These are phyloP conservation scores for Arabis hirsuta DNA, from an alignment of 345 rosid species.

Conservation along the genomic window DNA sequence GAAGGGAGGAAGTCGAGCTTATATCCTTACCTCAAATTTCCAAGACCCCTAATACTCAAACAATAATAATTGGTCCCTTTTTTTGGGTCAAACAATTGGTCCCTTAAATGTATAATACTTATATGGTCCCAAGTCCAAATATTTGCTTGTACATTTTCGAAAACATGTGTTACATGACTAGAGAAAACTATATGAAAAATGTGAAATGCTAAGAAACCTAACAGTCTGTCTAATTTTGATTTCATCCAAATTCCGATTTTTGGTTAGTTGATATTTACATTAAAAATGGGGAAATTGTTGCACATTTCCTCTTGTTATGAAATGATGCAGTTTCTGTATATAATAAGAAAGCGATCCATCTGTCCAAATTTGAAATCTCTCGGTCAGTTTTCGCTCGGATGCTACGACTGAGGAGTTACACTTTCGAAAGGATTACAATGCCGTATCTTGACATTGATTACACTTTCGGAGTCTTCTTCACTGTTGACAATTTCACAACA, in stretches of 20 bases:
- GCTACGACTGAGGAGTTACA: slow-evolving; percentile 56
- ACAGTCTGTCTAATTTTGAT: neutral
- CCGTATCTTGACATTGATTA: slow-evolving; percentile 61
- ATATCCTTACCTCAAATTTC: neutral
- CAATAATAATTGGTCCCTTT: neutral
- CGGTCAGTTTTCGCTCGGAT: neutral
- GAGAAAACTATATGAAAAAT: neutral
- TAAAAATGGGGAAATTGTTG: neutral
- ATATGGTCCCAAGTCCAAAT: no score
- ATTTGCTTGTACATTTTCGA: neutral
- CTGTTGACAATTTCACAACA: slow-evolving; percentile 46
- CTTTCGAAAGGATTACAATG: slow-evolving; percentile 63
- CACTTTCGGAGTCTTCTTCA: slow-evolving; percentile 25
- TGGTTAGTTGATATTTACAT: slow-evolving; percentile 15
- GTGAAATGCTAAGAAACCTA: neutral
- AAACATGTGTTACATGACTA: neutral
- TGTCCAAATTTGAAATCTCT: neutral
- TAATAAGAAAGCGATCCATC: no score
- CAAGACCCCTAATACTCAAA: no score
- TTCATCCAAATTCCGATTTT: neutral
- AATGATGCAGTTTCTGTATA: neutral
- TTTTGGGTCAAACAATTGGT: no score
- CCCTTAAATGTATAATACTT: no score
- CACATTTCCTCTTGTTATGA: neutral
- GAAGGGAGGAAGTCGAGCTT: neutral